Evolutionary conservation across 805 yeast species (phyloP).

Genomic region (Ogataea dorogensis): DNA sequence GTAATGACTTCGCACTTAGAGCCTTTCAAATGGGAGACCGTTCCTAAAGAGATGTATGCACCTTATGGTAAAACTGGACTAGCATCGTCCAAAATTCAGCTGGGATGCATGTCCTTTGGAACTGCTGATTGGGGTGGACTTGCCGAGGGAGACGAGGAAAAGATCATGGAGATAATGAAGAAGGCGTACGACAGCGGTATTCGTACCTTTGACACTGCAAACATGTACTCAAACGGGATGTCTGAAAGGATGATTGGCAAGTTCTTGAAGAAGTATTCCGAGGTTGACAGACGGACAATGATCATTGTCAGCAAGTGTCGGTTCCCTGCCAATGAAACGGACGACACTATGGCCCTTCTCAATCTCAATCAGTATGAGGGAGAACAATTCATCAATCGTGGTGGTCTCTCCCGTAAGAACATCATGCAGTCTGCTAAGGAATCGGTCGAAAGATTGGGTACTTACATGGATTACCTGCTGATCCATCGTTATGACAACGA

Average conservation of each 20-base stretch:
- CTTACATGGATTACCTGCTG: slow-evolving; percentile 53
- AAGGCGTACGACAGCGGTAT: slow-evolving; percentile 46
- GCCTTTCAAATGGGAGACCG: slow-evolving; percentile 12
- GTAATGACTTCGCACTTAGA: too few species aligned
- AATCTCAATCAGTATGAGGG: slow-evolving; percentile 22
- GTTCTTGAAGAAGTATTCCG: slow-evolving; percentile 48
- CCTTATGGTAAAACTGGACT: slow-evolving; percentile 22
- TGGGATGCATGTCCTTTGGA: slow-evolving; percentile 58
- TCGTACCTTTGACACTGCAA: slow-evolving; percentile 53
- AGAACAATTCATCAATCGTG: slow-evolving; percentile 31
- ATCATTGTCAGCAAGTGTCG: slow-evolving; percentile 52
- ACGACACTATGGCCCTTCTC: slow-evolving; percentile 3
- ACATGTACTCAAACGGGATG: slow-evolving; percentile 46
- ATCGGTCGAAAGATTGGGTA: slow-evolving; percentile 48
- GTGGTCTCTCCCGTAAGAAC: slow-evolving; percentile 46
- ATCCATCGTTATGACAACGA: slow-evolving; percentile 53
- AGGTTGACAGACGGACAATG: slow-evolving; percentile 51
- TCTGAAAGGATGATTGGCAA: slow-evolving; percentile 53
- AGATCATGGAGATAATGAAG: slow-evolving; percentile 42
- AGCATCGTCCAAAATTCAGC: slow-evolving; percentile 45
- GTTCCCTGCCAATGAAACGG: slow-evolving; percentile 30
- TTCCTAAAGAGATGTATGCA: slow-evolving; percentile 12
- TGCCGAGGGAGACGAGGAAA: slow-evolving; percentile 47
- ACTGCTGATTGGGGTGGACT: slow-evolving; percentile 41
- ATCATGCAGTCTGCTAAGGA: slow-evolving; percentile 42